Evolutionary conservation across 345 rosid genomes (phyloP).

Genomic region (Citrus glauca): DNA sequence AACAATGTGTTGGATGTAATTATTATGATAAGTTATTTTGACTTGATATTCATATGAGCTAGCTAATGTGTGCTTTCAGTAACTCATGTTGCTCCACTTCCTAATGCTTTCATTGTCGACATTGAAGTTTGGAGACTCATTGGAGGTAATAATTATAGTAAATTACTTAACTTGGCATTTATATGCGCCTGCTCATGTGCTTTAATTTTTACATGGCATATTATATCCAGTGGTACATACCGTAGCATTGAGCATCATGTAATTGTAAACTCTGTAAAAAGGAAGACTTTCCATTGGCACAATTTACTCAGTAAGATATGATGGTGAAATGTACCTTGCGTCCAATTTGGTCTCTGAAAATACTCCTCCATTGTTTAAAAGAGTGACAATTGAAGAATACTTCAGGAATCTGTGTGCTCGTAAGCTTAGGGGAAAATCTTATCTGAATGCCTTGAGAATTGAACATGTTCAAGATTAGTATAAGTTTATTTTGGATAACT

Average conservation of each 20-base stretch:
- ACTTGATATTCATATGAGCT: too few relatives aligned
- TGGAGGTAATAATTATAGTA: slow-evolving; percentile 16
- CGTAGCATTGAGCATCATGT: too few relatives aligned
- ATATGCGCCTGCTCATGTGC: background rate
- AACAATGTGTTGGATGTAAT: too few relatives aligned
- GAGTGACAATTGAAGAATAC: background rate
- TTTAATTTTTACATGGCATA: slow-evolving; percentile 16
- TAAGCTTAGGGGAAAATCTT: slow-evolving; percentile 34
- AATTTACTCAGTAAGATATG: slow-evolving; percentile 30
- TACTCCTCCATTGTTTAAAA: slow-evolving; percentile 30
- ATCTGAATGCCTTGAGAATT: slow-evolving; percentile 33
- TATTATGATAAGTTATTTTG: too few relatives aligned
- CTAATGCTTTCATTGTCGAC: slow-evolving; percentile 31
- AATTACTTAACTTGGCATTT: background rate
- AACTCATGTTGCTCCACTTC: slow-evolving; percentile 1
- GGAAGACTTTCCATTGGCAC: too few relatives aligned
- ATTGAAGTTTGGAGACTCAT: slow-evolving; percentile 29
- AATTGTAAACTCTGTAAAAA: too few relatives aligned
- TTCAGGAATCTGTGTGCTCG: slow-evolving; percentile 32
- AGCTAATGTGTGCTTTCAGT: too few relatives aligned
- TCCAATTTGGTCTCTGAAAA: slow-evolving; percentile 27
- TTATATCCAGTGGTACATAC: background rate
- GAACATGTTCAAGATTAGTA: too few relatives aligned
- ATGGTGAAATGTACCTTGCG: slow-evolving; percentile 38
- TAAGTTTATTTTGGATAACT: too few relatives aligned